Evolutionary conservation across 2,329 filamentous ascomycete genomes (phyloP), one percentile per base, ranked within the genome.

Genomic region (Juglanconis juglandina): DNA sequence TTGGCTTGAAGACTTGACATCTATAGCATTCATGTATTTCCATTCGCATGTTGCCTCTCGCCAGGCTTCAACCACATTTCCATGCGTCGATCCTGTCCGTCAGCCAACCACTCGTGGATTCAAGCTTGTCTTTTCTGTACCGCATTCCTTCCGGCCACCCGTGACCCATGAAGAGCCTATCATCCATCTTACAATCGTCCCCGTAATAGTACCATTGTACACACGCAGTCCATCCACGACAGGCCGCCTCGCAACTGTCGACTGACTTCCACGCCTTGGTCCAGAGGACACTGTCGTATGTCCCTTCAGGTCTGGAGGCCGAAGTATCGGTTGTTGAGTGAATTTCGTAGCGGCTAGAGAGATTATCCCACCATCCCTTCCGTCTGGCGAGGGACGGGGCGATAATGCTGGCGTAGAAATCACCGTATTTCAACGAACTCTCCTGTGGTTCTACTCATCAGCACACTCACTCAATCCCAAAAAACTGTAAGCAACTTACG

Each of bases 181-280:
- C 66, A 50, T 68, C 66, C 66, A 69, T 67, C 54, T 66, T 68
- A 48, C 67, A 68, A 33, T 64, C 64, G 53, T 69, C 67, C n/a
- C 68, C 67, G 14, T 69, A 68, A 61, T 66, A 69, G 34, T 61
- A 65, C 68, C 68, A 70, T 58, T 70, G 68, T 14, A 70, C 67
- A 41, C 68, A 70, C 8, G 66, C 60, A 4, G 64, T 54, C 68
- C 68, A 70, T 2, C 65, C 52, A 14, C 57, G 53, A 37, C 68
- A 70, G 17, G 68, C 68, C 2, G 65, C 64, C 50, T 70, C 67
- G 46, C 68, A 70, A 5, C 58, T 51, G 47, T 68, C 67, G 10
- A 66, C 62, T 2, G 68, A 69, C 49, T 62, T 30, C 68, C 68
- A 69, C 13, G 66, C 66, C 50, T 62, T 63, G 11, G 56, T 54